These are phyloP conservation scores for Hypomontagnella monticulosa DNA, from an alignment of 495 filamentous ascomycete species.

Conservation along the genomic window DNA sequence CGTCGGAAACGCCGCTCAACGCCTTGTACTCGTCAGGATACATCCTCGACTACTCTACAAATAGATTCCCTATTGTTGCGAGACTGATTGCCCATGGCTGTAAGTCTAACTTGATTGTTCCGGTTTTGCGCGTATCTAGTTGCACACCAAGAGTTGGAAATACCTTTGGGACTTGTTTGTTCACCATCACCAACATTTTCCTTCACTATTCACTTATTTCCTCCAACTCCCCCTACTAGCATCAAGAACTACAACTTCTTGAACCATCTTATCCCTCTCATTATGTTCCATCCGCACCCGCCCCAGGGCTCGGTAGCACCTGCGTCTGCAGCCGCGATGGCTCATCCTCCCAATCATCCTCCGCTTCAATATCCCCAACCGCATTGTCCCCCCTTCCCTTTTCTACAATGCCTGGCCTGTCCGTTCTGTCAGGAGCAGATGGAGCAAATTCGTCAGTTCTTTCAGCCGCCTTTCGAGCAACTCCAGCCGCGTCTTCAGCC, in stretches of 20 bases:
- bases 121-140: not conserved
- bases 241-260: not conserved
- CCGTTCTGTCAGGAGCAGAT: not conserved
- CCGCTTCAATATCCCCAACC: not conserved
- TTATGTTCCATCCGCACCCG: not conserved
- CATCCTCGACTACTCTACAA: not conserved
- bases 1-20: not conserved
- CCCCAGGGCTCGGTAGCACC: not conserved
- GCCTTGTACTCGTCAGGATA: not conserved
- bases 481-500: too few relatives aligned
- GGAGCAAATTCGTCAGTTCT: too few relatives aligned
- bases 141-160: slow-evolving; percentile 2
- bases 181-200: slow-evolving; percentile 1
- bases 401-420: not conserved
- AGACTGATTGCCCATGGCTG: slow-evolving; percentile 31
- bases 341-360: not conserved
- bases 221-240: not conserved
- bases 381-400: not conserved
- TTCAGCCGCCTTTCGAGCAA: too few relatives aligned
- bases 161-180: slow-evolving; percentile 2
- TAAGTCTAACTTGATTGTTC: slow-evolving; percentile 20
- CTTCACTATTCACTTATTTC: not conserved
- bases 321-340: slow-evolving; percentile 8
- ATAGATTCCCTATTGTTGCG: not conserved
- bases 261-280: not conserved